phyloP scores from a whole-genome alignment of 257 asterid species.

The Penstemon newberryi region DNA sequence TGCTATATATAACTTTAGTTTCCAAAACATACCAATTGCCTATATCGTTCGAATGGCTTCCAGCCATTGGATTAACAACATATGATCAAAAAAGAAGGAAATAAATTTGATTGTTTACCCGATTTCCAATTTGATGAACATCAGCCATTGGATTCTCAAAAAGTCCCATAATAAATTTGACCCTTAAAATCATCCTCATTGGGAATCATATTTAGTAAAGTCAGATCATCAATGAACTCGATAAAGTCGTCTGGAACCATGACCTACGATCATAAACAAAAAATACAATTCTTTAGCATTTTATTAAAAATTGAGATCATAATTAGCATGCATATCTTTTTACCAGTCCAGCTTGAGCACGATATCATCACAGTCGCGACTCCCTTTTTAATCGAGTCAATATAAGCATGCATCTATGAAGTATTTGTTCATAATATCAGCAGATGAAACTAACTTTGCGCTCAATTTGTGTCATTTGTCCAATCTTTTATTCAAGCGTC shows the following conservation, averaged over 20 bases:
- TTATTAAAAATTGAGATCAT: conserved; percentile 26
- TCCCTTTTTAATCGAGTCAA: conserved; percentile 48
- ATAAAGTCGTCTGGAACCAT: conserved; percentile 50
- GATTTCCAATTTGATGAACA: conserved; percentile 45
- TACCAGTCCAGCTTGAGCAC: conserved; percentile 53
- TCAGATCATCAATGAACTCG: conserved; percentile 47
- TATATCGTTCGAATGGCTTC: conserved; percentile 53
- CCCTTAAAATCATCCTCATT: conserved; percentile 62
- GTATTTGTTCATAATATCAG: conserved; percentile 32
- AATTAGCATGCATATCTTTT: conserved; percentile 50
- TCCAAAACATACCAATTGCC: conserved; percentile 43
- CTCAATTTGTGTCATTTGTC: conserved; percentile 54
- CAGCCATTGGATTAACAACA: conserved; percentile 30
- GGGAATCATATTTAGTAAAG: conserved; percentile 42
- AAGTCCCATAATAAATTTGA: conserved; percentile 60
- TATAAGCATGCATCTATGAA: conserved; percentile 57
- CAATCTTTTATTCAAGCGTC: conserved; percentile 49
- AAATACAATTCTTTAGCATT: conserved; percentile 7
- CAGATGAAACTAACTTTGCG: conserved; percentile 28
- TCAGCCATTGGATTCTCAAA: conserved; percentile 65
- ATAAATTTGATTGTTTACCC: conserved; percentile 26
- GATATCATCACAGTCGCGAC: conserved; percentile 51
- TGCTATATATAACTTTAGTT: too few relatives aligned
- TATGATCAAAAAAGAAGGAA: not conserved
- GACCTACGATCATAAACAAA: conserved; percentile 32